Evolutionary conservation across 495 filamentous ascomycete genomes (phyloP), one percentile per base, ranked within the genome.

Genomic region (Articulospora tetracladia): DNA sequence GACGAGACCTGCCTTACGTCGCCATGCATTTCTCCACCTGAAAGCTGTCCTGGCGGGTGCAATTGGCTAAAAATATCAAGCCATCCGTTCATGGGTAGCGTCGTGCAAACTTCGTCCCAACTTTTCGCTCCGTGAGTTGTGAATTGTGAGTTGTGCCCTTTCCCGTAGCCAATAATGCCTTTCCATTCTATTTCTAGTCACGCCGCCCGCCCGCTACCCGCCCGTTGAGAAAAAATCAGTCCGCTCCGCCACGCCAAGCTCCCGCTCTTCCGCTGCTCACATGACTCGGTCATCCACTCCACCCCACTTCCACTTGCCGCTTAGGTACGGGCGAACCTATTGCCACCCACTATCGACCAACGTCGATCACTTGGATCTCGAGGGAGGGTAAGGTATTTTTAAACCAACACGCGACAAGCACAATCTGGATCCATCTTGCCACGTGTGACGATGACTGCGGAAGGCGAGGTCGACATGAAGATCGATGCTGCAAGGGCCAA

Each of bases 401-500:
- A 19, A 44, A 44, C 15, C 39, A 44, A 17, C 39, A 44, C 39
- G n/a, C 39, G 39, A 44, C 39, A 44, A 7, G 3, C 39, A 44
- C 15, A 7, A n/a, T n/a, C n/a, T n/a, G n/a, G n/a, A n/a, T n/a
- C 39, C 39, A 3, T 15, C 17, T 44, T 12, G n/a, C 17, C 39
- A 7, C 10, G 39, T 7, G 39, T 44, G 15, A n/a, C 10, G 7
- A 44, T 44, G 39, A 3, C 11, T 19, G 17, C 39, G 7, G 39
- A 44, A 44, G 39, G 39, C 72, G 28, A 53, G 59, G 28, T 54
- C 59, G 75, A 81, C 12, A 82, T 83, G 80, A 81, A 77, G 57
- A 65, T 82, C 57, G 77, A 82, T 53, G 73, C 79, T 13, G 62
- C 74, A n/a, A 67, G 81, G 66, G 80, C 80, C 28, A 73, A 72